Evolutionary conservation across 2,329 filamentous ascomycete species (phyloP).

Genomic region (Grosmannia clavigera): DNA sequence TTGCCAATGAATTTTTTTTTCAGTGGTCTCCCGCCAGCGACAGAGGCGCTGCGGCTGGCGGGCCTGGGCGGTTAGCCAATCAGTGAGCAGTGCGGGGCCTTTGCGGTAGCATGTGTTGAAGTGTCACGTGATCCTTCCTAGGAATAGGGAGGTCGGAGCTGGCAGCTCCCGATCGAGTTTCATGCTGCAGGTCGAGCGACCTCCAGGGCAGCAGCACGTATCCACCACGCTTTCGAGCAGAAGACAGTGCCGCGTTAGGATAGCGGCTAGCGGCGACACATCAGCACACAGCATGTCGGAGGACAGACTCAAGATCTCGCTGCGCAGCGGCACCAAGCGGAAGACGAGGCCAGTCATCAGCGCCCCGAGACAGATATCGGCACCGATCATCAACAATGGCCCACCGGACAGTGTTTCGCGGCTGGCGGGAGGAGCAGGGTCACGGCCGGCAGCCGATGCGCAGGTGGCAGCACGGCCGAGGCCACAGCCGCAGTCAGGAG

Average conservation of each 20-base stretch:
- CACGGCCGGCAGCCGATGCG: conserved; percentile 17
- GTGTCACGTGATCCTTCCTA: not conserved
- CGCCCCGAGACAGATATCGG: conserved; percentile 50
- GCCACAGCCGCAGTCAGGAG: conserved; percentile 38
- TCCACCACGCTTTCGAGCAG: not conserved
- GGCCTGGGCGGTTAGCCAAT: not conserved
- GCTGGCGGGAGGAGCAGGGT: conserved; percentile 20
- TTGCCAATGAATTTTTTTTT: not conserved
- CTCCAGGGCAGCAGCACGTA: not conserved
- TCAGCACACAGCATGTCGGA: conserved; percentile 38
- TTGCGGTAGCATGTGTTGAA: not conserved
- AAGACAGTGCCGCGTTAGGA: not conserved
- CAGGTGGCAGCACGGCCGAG: conserved; percentile 26
- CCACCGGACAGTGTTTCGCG: conserved; percentile 16
- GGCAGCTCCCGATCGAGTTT: not conserved
- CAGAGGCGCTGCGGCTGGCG: not conserved
- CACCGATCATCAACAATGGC: conserved; percentile 36
- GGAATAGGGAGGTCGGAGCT: not conserved
- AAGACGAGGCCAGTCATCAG: conserved; percentile 50
- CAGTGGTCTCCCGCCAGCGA: not conserved
- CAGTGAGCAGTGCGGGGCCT: too few relatives aligned
- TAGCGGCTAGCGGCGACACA: too few relatives aligned
- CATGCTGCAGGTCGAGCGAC: not conserved
- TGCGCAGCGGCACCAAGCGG: conserved; percentile 47
- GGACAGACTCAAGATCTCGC: conserved; percentile 48